Conservation (phyloP, 2,329 filamentous ascomycete genomes). For the Ophiostoma triangulosporum region DNA sequence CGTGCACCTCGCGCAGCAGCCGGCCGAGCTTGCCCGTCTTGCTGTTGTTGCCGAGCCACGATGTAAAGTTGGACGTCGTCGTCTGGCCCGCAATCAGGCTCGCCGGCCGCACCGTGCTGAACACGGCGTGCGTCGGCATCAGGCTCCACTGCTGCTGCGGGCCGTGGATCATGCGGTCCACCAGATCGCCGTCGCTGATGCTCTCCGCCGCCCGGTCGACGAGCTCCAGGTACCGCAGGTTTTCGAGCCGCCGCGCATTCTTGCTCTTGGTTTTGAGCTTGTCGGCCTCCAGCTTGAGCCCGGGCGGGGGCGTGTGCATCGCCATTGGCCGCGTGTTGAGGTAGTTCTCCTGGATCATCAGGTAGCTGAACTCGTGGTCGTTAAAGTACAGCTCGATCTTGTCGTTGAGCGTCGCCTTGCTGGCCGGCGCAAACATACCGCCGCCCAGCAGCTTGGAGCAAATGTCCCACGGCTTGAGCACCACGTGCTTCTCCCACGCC, state of each 20-base stretch:
- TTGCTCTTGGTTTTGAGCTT: not conserved
- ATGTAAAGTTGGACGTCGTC: conserved; percentile 63
- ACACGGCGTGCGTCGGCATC: conserved; percentile 92
- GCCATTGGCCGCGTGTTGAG: conserved; percentile 64
- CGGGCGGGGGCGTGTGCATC: conserved; percentile 39
- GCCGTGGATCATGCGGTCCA: conserved; percentile 96
- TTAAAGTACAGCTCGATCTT: conserved; percentile 99
- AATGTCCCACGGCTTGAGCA: conserved; percentile 97
- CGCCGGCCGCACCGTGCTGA: conserved; percentile 84
- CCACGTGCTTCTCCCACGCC: conserved; percentile 94
- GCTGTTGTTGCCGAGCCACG: conserved; percentile 93
- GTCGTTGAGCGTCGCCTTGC: conserved; percentile 82
- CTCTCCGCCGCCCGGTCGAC: conserved; percentile 81
- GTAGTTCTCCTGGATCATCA: conserved; percentile 99
- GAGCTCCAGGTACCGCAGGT: conserved; percentile 73
- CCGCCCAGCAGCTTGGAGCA: conserved; percentile 81
- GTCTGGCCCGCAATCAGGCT: conserved; percentile 76
- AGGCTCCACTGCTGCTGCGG: conserved; percentile 96
- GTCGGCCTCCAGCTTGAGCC: conserved; percentile 45
- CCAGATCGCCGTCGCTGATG: conserved; percentile 91
- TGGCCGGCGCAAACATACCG: conserved; percentile 70
- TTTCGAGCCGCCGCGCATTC: conserved; percentile 25
- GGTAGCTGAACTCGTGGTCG: conserved; percentile 90
- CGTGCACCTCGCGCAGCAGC: conserved; percentile 84
- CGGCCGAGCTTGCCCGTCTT: conserved; percentile 66